Evolutionary conservation across 2,329 filamentous ascomycete species (phyloP).

Genomic region (Coniella lustricola): DNA sequence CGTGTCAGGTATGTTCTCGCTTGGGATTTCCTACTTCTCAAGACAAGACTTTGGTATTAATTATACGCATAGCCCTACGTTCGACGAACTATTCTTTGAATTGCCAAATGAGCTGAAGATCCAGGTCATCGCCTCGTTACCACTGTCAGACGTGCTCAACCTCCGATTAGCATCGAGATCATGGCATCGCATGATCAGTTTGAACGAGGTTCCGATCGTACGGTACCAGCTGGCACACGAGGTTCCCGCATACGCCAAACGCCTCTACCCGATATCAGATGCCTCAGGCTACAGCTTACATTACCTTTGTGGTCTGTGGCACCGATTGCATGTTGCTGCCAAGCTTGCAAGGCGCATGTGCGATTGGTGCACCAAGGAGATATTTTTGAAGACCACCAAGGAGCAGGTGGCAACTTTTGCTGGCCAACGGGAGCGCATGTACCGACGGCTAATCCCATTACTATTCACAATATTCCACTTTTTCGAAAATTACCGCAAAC

Average conservation of each 20-base stretch:
- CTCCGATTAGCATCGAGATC: conserved; percentile 51
- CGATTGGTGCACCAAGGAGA: conserved; percentile 58
- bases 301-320: conserved; percentile 58
- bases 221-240: conserved; percentile 54
- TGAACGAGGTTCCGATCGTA: conserved; percentile 55
- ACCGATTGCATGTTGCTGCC: conserved; percentile 56
- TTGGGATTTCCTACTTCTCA: background rate
- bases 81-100: conserved; percentile 50
- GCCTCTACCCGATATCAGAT: conserved; percentile 50
- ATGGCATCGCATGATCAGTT: conserved; percentile 52
- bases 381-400: conserved; percentile 53
- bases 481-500: conserved; percentile 56
- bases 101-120: conserved; percentile 57
- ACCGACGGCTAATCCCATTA: conserved; percentile 54
- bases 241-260: conserved; percentile 52
- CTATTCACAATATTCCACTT: conserved; percentile 63
- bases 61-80: conserved; percentile 29
- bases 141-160: conserved; percentile 53
- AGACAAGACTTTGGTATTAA: conserved; percentile 6
- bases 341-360: conserved; percentile 57
- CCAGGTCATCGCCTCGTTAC: conserved; percentile 53
- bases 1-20: conserved; percentile 26
- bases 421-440: conserved; percentile 56
- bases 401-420: conserved; percentile 50
- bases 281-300: conserved; percentile 46